Conservation (phyloP, 208 protist species). For the Leishmania amazonensis region DNA sequence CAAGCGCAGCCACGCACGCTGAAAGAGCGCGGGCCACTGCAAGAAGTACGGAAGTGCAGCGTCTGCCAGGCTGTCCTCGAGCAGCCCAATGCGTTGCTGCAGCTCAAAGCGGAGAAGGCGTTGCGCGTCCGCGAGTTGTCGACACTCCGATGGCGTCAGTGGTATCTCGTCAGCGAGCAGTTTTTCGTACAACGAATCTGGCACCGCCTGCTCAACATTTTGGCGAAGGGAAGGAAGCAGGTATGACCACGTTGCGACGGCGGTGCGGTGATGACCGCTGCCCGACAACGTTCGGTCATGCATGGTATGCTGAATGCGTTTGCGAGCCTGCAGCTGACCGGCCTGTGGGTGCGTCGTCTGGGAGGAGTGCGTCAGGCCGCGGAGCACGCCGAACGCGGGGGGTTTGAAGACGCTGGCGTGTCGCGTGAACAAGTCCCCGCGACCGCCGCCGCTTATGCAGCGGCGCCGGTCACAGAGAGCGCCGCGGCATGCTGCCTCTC, state of each 20-base stretch:
- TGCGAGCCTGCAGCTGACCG: constrained; percentile 72
- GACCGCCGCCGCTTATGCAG: constrained; percentile 40
- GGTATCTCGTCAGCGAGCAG: constrained; percentile 18
- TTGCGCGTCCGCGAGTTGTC: constrained; percentile 40
- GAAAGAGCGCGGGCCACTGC: constrained; percentile 58
- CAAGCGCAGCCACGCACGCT: constrained; percentile 62
- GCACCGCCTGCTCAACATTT: constrained; percentile 37
- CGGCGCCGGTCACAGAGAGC: constrained; percentile 3
- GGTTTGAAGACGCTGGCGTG: constrained; percentile 28
- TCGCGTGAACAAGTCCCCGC: constrained; percentile 58
- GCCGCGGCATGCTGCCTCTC: neutral
- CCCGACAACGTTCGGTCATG: constrained; percentile 24
- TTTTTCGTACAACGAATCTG: constrained; percentile 33
- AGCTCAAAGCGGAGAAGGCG: constrained; percentile 75
- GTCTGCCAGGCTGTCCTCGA: constrained; percentile 77
- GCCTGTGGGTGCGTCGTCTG: constrained; percentile 62
- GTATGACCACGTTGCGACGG: constrained; percentile 65
- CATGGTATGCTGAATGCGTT: constrained; percentile 46
- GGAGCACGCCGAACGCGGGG: constrained; percentile 26
- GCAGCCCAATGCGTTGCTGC: constrained; percentile 62
- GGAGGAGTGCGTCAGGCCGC: constrained; percentile 54
- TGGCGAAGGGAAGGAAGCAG: constrained; percentile 53
- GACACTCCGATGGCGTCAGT: constrained; percentile 27
- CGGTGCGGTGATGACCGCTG: constrained; percentile 28
- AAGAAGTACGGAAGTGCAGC: constrained; percentile 63